Conservation (phyloP, 768 basidiomycete genomes). For the Tulasnella sp. region DNA sequence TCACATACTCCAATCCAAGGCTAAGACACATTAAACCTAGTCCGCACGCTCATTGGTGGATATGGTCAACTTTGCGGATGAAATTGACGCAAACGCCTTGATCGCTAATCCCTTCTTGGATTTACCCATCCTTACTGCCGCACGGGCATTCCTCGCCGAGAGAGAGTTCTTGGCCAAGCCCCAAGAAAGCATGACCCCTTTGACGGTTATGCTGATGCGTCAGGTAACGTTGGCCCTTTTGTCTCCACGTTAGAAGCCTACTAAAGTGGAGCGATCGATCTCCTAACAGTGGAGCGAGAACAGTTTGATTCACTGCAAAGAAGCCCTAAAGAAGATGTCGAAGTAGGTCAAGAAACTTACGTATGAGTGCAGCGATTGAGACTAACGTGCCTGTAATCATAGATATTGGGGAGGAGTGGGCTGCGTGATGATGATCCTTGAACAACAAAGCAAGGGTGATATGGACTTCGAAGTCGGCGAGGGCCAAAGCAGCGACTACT, state of each 20-base stretch:
- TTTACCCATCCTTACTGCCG: slow-evolving; percentile 18
- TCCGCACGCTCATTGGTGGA: slow-evolving; percentile 18
- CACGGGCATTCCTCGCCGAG: slow-evolving; percentile 18
- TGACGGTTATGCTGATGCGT: slow-evolving; percentile 11
- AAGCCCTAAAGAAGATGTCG: slow-evolving; percentile 16
- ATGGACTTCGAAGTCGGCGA: slow-evolving; percentile 18
- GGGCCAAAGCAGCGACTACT: slow-evolving; percentile 16
- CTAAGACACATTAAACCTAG: neutral
- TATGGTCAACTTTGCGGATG: slow-evolving; percentile 18
- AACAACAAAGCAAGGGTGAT: slow-evolving; percentile 17
- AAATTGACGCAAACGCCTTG: slow-evolving; percentile 15
- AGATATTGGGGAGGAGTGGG: slow-evolving; percentile 18
- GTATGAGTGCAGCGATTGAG: too few species aligned
- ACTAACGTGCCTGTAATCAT: too few species aligned
- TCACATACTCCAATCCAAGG: neutral
- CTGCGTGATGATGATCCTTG: slow-evolving; percentile 16
- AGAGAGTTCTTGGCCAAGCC: slow-evolving; percentile 11
- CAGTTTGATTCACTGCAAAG: slow-evolving; percentile 15
- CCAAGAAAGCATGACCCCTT: slow-evolving; percentile 11
- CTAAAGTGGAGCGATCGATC: too few species aligned
- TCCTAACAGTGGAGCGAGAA: slow-evolving; percentile 19
- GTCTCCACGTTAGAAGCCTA: too few species aligned
- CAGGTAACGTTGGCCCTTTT: too few species aligned
- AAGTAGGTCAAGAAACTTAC: too few species aligned
- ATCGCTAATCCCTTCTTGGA: slow-evolving; percentile 19